Base-by-base conservation (phyloP, 2,329 filamentous ascomycete species). In the Alternaria sp. region DNA sequence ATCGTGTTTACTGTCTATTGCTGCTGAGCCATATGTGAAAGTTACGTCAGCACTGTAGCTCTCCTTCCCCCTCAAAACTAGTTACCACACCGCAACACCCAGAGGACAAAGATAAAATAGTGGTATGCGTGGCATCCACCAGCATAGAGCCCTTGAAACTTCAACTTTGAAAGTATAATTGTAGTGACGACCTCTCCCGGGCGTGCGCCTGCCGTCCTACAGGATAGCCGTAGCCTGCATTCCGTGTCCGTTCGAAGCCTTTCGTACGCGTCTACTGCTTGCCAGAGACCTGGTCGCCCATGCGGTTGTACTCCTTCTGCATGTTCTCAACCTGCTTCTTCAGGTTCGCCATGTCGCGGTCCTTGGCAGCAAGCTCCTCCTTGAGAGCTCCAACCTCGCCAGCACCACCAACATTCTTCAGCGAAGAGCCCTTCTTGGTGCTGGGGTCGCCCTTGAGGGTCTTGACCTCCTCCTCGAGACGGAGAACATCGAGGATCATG, bases 251-350 rank as follows among this genome's bases (percentile, higher is more conserved):
- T 67, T 65, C 56, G 61, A 65, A 36, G 19, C 46, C 51, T n/a
- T 30, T 32, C 36, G 12, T 47, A 28, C 36, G 26, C 51, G 44
- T 85, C 81, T 82, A 89, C 74, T 83, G 79, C 81, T 88, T 81
- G 66, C 87, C 86, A 63, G 89, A 86, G 72, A 94, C 91, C 85
- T 96, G 89, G 77, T 98, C 94, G 68, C 92, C 90, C 74, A 98
- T 86, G 71, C 90, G 89, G 79, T 92, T 88, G 82, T 97, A 98
- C 85, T 96, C 94, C 78, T 89, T 88, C 80, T 89, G 89, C 64
- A 98, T 86, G 55, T 92, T 92, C 78, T 92, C 88, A 67, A 90
- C 88, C 87, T 99, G 96, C 87, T 96, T 97, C 90, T 96, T 97
- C 73, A 98, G 85, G 61, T 88, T 92, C 82, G 91, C 88, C 71